Base-by-base conservation (phyloP, 176 grass and related monocot species). In the Poa pratensis region DNA sequence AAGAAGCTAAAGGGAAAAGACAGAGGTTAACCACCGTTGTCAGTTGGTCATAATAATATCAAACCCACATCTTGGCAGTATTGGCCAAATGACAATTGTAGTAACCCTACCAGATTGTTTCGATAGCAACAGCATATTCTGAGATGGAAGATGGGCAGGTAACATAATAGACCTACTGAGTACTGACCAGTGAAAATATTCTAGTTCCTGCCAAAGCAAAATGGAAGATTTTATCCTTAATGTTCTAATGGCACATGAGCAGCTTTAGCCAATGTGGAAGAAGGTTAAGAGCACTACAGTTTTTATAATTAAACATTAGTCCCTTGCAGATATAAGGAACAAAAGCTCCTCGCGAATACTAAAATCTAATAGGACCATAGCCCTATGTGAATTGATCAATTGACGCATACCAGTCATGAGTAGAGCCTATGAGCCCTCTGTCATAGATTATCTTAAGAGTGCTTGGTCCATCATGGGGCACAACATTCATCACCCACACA, bases 361-460 rank as follows among this genome's bases (percentile, higher is more conserved):
- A 46, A 68, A 37, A 60, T 71, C 17, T 82, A 63, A 85, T 23
- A 79, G 81, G 16, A 86, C 1, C 49, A 65, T 74, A 77, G 7
- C 73, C 37, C 39, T 12, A 45, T 32, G 50, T 76, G 24, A 81
- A 48, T 65, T 59, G 69, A 90, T 6, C 19, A 81, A 48, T 65
- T 59, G 69, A 90, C 7, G 71, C 88, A 57, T 93, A 98, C 95
- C 95, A 98, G 80, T 98, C 91, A 37, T 95, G 95, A 63, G 71
- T 87, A 65, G 85, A 85, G 45, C 95, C 95, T 76, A 98, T 95
- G 19, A 98, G 91, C n/a, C 95, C 95, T 84, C 95, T 92, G 74
- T 98, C 95, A 18, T 95, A 98, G 83, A 98, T 79, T 89, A 98
- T 91, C 77, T 95, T 98, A 60, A 98, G 95, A 67, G 91, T 98